Conservation (phyloP, 2,329 filamentous ascomycete species). For the Plectosphaerella cucumerina region DNA sequence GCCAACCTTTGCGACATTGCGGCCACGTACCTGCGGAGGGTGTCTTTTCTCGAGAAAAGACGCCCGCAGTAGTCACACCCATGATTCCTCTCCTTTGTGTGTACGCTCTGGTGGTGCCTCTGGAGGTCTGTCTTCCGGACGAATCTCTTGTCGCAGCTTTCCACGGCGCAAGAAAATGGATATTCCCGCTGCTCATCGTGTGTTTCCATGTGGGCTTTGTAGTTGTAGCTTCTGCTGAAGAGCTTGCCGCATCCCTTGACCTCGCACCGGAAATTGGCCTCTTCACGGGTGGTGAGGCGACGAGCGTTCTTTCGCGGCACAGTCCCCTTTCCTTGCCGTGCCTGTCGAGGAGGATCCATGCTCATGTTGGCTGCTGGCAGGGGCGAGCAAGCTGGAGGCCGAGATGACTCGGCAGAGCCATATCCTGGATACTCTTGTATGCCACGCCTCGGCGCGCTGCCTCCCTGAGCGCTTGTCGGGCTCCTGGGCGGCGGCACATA, state of each 20-base stretch:
- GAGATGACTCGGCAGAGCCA: constrained; percentile 15
- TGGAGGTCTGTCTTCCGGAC: constrained; percentile 78
- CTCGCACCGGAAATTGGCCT: constrained; percentile 68
- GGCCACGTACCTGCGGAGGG: constrained; percentile 63
- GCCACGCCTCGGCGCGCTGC: constrained; percentile 29
- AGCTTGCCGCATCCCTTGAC: constrained; percentile 68
- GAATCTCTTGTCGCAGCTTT: constrained; percentile 70
- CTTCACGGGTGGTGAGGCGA: constrained; percentile 59
- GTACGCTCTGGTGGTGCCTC: constrained; percentile 61
- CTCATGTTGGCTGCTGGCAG: background rate
- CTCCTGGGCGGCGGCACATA: constrained; percentile 3
- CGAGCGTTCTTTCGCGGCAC: constrained; percentile 35
- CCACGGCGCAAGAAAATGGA: constrained; percentile 62
- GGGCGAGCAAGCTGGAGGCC: background rate
- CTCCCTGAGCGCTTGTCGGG: constrained; percentile 16
- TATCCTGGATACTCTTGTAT: constrained; percentile 32
- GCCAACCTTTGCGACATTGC: background rate
- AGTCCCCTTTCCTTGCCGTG: constrained; percentile 10
- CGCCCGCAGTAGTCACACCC: constrained; percentile 67
- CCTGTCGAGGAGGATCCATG: constrained; percentile 17
- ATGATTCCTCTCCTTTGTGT: constrained; percentile 68
- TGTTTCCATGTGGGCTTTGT: constrained; percentile 79
- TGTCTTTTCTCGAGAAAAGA: constrained; percentile 77
- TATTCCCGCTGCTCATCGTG: constrained; percentile 72
- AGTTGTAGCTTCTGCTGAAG: constrained; percentile 83